phyloP scores from a whole-genome alignment of 257 asterid genomes.

The Paraleonurus japonicus region DNA sequence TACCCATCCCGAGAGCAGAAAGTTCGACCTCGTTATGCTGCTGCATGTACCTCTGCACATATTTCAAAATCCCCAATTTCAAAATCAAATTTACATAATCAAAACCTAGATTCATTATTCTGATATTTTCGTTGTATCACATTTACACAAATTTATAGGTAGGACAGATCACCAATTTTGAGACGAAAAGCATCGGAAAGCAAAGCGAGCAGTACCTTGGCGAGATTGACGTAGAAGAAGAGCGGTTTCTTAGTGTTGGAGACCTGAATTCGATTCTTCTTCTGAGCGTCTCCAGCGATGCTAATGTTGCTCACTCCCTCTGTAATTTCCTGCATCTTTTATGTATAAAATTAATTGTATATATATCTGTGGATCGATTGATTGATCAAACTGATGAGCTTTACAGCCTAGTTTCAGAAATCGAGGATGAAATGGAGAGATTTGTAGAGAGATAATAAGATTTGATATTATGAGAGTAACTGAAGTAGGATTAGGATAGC shows the following conservation, averaged over 20 bases:
- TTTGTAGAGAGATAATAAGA: background rate
- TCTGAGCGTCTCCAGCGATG: constrained; percentile 42
- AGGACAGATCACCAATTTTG: background rate
- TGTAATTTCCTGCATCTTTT: constrained; percentile 54
- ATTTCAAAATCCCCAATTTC: constrained; percentile 12
- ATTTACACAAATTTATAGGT: background rate
- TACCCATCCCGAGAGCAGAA: constrained; percentile 75
- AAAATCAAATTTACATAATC: constrained; percentile 7
- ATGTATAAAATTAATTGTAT: background rate
- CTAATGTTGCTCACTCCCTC: constrained; percentile 52
- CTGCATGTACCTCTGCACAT: constrained; percentile 71
- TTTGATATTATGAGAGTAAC: background rate
- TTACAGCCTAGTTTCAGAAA: background rate
- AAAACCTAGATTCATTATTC: background rate
- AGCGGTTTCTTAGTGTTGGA: constrained; percentile 72
- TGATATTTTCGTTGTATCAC: background rate
- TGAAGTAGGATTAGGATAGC: background rate
- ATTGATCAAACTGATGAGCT: background rate
- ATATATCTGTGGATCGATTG: background rate
- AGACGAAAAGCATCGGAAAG: background rate
- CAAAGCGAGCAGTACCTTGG: constrained; percentile 42
- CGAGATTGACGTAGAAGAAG: constrained; percentile 75
- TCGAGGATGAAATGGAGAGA: background rate
- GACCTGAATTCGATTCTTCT: constrained; percentile 74
- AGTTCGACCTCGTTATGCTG: constrained; percentile 67